These are phyloP conservation scores for Ensete ventricosum DNA, from an alignment of 176 grass and related monocot species.

Conservation along the genomic window DNA sequence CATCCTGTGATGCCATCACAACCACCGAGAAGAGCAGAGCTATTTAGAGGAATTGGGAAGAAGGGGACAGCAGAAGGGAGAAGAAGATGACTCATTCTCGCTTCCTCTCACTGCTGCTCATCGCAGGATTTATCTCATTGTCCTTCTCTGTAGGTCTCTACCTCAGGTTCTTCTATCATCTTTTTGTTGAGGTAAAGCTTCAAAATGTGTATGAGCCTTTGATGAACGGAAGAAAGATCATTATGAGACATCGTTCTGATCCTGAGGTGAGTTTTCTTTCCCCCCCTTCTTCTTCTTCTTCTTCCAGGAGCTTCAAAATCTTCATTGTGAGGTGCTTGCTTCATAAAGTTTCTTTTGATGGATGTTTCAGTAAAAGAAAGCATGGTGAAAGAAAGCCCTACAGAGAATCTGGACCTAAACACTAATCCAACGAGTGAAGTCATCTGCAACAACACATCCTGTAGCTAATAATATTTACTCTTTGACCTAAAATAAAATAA, in stretches of 20 bases:
- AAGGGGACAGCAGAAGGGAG: background rate
- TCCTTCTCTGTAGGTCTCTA: slow-evolving; percentile 10
- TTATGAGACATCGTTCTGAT: background rate
- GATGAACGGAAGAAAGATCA: too few relatives aligned
- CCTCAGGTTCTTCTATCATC: slow-evolving; percentile 6
- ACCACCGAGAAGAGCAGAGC: background rate
- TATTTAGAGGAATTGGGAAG: background rate
- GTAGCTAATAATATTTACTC: too few relatives aligned
- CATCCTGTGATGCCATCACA: background rate
- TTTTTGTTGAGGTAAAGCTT: background rate
- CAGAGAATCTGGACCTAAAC: too few relatives aligned
- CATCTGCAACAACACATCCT: too few relatives aligned
- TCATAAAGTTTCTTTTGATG: too few relatives aligned
- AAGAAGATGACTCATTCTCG: background rate
- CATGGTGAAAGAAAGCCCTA: too few relatives aligned
- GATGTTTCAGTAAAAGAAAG: too few relatives aligned
- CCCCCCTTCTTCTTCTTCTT: background rate
- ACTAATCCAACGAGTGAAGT: too few relatives aligned
- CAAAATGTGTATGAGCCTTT: too few relatives aligned
- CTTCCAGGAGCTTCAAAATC: background rate
- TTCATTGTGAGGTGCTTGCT: background rate
- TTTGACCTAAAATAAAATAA: background rate
- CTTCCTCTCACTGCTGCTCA: background rate
- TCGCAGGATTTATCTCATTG: background rate
- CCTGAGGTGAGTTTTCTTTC: background rate